Evolutionary conservation across 352 stramenopile genomes (phyloP), one percentile per base, ranked within the genome.

Genomic region (Pilasporangium apinafurcum): DNA sequence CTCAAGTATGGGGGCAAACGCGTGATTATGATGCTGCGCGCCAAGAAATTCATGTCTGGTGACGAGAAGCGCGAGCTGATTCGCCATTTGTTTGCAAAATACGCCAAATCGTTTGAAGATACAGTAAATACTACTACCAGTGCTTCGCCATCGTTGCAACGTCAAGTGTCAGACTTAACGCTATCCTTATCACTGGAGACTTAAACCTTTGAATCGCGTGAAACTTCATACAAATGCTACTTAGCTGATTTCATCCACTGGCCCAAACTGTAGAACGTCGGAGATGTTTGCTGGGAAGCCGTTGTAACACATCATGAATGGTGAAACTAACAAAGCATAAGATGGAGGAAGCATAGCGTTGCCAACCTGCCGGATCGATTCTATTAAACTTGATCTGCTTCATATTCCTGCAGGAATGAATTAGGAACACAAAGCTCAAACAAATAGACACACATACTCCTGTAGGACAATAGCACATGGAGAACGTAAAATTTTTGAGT

Each of bases 1-100:
- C 48, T 87, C 17, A 64, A 66, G 13, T 77, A 77, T 27, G 72
- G 67, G 24, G 75, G 65, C 18, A 83, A 86, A 48, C 69, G 69
- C 13, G 67, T 88, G 35, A 84, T 86, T 56, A 84, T 84, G 67
- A 51, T 53, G 22, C 45, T 88, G 20, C 72, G 75, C 7, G 67
- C 83, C 8, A 84, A 82, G 28, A 68, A 63, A 16, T 38, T 36
- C 2, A 56, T 88, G 34, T 49, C 57, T 0, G 48, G 61, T 14
- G 44, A 65, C 10, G 72, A 84, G 13, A 88, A 86, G 34, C 44
- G 63, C 18, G 44, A 84, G 16, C 51, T 86, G 44, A 88, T 88
- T 37, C 72, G 65, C 0, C 32, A 77, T n/a, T 26, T 83, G 30
- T 49, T 88, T 2, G 18, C 45, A 5, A 72, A 73, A 17, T 37